Base-by-base conservation (phyloP, 1,139 yeast species). In the Waltiozyma sp. region DNA sequence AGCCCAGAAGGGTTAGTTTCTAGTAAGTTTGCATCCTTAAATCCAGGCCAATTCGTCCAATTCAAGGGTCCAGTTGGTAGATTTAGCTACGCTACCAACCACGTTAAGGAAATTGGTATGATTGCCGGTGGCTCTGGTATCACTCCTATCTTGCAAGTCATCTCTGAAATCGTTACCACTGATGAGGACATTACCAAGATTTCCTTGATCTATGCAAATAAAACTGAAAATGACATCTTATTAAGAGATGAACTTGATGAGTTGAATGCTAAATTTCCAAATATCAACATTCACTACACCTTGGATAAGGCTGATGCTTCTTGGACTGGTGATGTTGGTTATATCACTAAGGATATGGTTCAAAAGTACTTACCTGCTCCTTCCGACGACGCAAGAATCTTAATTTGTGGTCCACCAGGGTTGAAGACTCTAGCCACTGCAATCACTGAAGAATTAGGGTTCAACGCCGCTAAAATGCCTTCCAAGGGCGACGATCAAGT, bases 111-210 rank as follows among this genome's bases (percentile, higher is more conserved):
- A 46, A 69, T 83, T 48, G 80, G 78, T 14, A 70, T 83, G 65
- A 69, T 83, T 51, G 89, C 89, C n/a, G 91, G 89, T 52, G 91
- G 91, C 15, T 76, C 88, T 0, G 91, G 91, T 43, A 80, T 83
- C 47, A 82, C 93, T 14, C 91, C 93, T 21, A 77, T 81, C 55
- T 68, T 83, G 48, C 88, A 83, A 58, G 81, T 83, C 14, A 66
- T 73, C 39, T 60, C 62, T 45, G 75, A 77, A 43, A 61, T 73
- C 35, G 75, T 81, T 47, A 81, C 88, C 26, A 76, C 80, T 37
- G 79, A 85, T 9, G 77, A 72, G 43, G 89, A 82, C 58, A 39
- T 58, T 38, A 81, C 89, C 37, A 70, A 70, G 45, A 68, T 83
- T 43, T 67, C 75, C 2, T 63, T 83, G 50, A 67, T 83, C 44